A percentile compares a stretch with the other conserved stretches of the same genome.
phyloP scores from a whole-genome alignment of 2,329 filamentous ascomycete genomes.

The Phyllosticta citriasiana region DNA sequence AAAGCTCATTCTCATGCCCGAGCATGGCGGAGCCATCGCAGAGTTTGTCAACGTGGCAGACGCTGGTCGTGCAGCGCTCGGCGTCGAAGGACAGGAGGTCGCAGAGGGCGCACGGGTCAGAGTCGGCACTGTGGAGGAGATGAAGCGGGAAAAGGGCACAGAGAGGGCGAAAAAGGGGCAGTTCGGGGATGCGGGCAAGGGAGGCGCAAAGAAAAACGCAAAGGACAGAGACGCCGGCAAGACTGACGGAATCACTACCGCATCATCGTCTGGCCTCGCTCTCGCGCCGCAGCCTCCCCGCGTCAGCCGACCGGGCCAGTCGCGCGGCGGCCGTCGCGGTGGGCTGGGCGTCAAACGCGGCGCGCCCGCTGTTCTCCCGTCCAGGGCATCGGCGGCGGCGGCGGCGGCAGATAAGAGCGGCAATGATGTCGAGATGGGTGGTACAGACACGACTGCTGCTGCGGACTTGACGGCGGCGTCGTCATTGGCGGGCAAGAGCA shows the following conservation, averaged over 20 bases:
- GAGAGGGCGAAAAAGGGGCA: slow-evolving; percentile 2
- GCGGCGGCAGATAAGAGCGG: neutral
- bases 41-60: slow-evolving; percentile 64
- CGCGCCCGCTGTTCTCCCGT: neutral
- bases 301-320: neutral
- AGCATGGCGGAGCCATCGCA: slow-evolving; percentile 75
- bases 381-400: neutral
- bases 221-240: slow-evolving; percentile 12
- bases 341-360: slow-evolving; percentile 1
- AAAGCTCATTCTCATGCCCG: slow-evolving; percentile 69
- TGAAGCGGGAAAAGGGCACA: slow-evolving; percentile 23
- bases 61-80: slow-evolving; percentile 59
- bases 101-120: slow-evolving; percentile 29
- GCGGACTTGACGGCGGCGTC: neutral
- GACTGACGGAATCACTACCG: neutral
- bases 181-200: slow-evolving; percentile 14
- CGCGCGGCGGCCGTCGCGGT: neutral
- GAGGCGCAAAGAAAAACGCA: slow-evolving; percentile 15
- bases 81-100: slow-evolving; percentile 30
- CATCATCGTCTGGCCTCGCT: neutral
- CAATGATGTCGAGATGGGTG: slow-evolving; percentile 5
- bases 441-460: neutral
- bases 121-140: slow-evolving; percentile 43
- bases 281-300: neutral
- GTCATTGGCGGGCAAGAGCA: neutral